Conservation (phyloP, 495 filamentous ascomycete species). For the Penicillium lagena region DNA sequence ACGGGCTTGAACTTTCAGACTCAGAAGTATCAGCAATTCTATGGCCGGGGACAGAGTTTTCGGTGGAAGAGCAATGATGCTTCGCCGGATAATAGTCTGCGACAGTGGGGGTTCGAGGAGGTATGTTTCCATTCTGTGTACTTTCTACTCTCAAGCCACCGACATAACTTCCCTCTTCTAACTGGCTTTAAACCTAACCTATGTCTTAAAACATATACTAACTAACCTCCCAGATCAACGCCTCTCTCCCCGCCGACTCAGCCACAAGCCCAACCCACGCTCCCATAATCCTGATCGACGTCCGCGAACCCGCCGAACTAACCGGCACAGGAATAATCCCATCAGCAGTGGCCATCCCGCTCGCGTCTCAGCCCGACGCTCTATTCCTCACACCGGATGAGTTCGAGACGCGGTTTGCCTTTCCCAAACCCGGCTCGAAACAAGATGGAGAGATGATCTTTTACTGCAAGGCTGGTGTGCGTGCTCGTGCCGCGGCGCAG, state of each 20-base stretch:
- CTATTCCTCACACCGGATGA: slow-evolving; percentile 67
- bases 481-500: slow-evolving; percentile 72
- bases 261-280: slow-evolving; percentile 17
- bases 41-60: background rate
- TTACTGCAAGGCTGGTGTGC: slow-evolving; percentile 88
- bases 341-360: slow-evolving; percentile 68
- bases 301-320: slow-evolving; percentile 81
- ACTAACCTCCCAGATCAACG: slow-evolving; percentile 25
- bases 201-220: too few relatives aligned
- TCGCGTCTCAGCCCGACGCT: slow-evolving; percentile 69
- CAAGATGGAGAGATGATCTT: slow-evolving; percentile 54
- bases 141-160: background rate
- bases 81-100: slow-evolving; percentile 4
- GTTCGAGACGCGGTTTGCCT: slow-evolving; percentile 54
- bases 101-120: slow-evolving; percentile 38
- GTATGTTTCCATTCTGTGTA: slow-evolving; percentile 15
- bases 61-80: slow-evolving; percentile 20
- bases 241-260: slow-evolving; percentile 22
- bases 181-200: too few relatives aligned
- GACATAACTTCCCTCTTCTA: too few relatives aligned
- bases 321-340: slow-evolving; percentile 67
- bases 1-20: too few relatives aligned
- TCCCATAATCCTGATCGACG: slow-evolving; percentile 50
- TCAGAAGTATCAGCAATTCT: too few relatives aligned
- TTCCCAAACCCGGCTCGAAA: slow-evolving; percentile 31